Base-by-base conservation (phyloP, 306 rosid genomes). In the Sphenostylis stenocarpa region DNA sequence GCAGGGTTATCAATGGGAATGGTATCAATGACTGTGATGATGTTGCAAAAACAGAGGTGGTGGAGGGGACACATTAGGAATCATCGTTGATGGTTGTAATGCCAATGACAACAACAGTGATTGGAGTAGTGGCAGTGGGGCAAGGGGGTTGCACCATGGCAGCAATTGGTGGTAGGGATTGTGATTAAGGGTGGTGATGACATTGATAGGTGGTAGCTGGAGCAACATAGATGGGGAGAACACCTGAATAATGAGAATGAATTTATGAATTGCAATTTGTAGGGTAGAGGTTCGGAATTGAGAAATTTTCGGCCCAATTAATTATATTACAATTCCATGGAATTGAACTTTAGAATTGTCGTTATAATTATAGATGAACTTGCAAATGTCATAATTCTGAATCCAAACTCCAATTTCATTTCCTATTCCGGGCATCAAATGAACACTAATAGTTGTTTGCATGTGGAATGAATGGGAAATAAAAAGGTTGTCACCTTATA, bases 381-480 rank as follows among this genome's bases (percentile, higher is more conserved):
- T 55, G 34, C 7, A 12, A 57, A 14, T 28, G 12, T 58, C 65
- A 57, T 14, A 58, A 58, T 26, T 28, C 38, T 16, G 26, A 12
- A 26, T 57, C 4, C 38, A 55, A 23, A 29, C 58, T 4, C 17
- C 36, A 5, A 24, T 23, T 4, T 33, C 5, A 3, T 17, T 10
- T 20, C 26, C 5, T 1, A 6, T 10, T 20, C 26, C 1, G 2
- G 20, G 62, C 33, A 55, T 23, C 62, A 23, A 23, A 23, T 3
- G 0, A 16, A 11, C 62, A 55, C 33, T 55, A 64, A 61, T 57
- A 43, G 53, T 77, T 52, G 17, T 49, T 70, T 55, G 38, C 36
- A 31, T 76, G 62, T 36, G 16, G 48, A 77, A n/a, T 65, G 66
- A 56, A 72, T 82, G 48, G 28, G 70, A 52, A 8, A 49, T 17